Evolutionary conservation across 345 rosid species (phyloP).

Genomic region (Salix viminalis): DNA sequence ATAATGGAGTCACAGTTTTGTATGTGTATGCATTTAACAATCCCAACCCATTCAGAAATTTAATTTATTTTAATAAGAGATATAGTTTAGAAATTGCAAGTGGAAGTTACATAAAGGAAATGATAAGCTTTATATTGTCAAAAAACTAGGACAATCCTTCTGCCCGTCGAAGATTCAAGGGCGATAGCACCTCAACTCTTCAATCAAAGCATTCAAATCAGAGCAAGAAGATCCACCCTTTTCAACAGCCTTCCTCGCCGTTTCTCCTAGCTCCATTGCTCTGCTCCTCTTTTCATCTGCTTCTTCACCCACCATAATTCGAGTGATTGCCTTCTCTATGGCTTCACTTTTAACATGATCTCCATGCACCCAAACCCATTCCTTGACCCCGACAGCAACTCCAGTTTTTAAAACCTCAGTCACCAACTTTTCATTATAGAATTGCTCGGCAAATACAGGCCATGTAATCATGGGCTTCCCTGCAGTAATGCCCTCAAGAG

Average conservation of each 20-base stretch:
- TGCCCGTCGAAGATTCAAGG: neutral
- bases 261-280: constrained; percentile 12
- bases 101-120: neutral
- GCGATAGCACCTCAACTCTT: constrained; percentile 10
- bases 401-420: constrained; percentile 27
- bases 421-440: constrained; percentile 36
- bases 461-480: constrained; percentile 44
- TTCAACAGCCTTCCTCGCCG: constrained; percentile 29
- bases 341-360: constrained; percentile 18
- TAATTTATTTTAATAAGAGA: neutral
- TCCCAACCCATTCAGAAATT: neutral
- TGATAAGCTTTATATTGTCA: neutral
- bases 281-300: constrained; percentile 13
- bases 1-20: no score
- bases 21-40: no score
- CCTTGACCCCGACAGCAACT: constrained; percentile 15
- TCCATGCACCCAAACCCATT: constrained; percentile 9
- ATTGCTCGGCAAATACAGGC: constrained; percentile 36
- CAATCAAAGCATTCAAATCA: constrained; percentile 16
- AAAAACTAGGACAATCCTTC: neutral
- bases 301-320: constrained; percentile 14
- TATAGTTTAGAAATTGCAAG: neutral
- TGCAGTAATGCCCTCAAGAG: constrained; percentile 25
- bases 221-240: constrained; percentile 34
- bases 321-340: constrained; percentile 31